phyloP scores from a whole-genome alignment of 192 early-diverging fungal genomes.

The Powellomyces hirtus region DNA sequence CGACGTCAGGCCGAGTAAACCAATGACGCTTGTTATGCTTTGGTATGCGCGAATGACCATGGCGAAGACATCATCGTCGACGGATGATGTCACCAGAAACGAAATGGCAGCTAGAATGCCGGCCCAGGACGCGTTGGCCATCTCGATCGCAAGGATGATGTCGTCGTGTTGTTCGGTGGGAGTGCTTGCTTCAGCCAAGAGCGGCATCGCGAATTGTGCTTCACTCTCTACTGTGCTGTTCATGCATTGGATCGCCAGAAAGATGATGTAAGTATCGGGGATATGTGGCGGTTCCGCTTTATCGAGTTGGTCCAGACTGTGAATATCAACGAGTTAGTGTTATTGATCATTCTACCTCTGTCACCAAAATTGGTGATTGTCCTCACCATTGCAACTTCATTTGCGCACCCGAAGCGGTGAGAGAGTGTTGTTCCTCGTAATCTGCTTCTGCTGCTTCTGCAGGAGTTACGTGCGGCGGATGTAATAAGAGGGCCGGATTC shows the following conservation, averaged over 20 bases:
- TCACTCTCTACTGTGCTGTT: constrained; percentile 70
- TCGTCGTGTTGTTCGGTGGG: constrained; percentile 40
- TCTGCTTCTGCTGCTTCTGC: constrained; percentile 15
- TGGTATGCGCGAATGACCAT: constrained; percentile 67
- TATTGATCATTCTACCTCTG: neutral
- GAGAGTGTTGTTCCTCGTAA: constrained; percentile 23
- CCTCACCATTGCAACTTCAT: constrained; percentile 72
- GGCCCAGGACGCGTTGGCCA: constrained; percentile 81
- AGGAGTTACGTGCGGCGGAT: constrained; percentile 9
- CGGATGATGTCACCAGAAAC: constrained; percentile 68
- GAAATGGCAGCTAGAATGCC: constrained; percentile 73
- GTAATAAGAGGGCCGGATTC: constrained; percentile 51
- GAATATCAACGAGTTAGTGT: neutral
- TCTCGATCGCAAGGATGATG: constrained; percentile 64
- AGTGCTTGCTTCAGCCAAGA: constrained; percentile 33
- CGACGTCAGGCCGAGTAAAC: constrained; percentile 71
- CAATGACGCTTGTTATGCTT: constrained; percentile 75
- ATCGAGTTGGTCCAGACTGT: constrained; percentile 86
- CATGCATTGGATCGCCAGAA: constrained; percentile 72
- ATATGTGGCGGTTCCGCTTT: constrained; percentile 85
- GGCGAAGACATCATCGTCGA: constrained; percentile 84
- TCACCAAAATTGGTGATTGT: neutral
- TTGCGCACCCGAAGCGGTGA: constrained; percentile 50
- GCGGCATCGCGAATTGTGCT: constrained; percentile 61
- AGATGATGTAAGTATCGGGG: constrained; percentile 86